Evolutionary conservation across 73 alveolate species (phyloP), one percentile per base, ranked within the genome.

Genomic region (Paramecium bursaria): DNA sequence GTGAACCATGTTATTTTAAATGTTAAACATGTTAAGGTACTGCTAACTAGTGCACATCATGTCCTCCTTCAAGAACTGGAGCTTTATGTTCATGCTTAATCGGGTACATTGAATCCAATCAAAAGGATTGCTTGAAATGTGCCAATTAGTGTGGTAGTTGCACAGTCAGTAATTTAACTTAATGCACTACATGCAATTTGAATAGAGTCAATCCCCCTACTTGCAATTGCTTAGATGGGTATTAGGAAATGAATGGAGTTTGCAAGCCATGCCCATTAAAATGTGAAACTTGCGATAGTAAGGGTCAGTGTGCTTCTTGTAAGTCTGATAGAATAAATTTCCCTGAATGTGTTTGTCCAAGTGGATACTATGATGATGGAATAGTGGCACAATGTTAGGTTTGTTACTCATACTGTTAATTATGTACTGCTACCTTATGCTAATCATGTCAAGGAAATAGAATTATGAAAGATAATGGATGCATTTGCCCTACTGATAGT

Each of bases 201-300:
- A 25, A 42, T 25, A 31, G 82, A 67, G 6, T 21, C 14, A 21
- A 67, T 39, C 22, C 26, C 19, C 82, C 82, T 7, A 39, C 33
- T 11, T 67, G 82, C n/a, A 9, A 53, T 39, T 67, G 82, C 21
- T 4, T 3, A 35, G 35, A 14, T 39, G 82, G 82, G 3, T 39
- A 5, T 11, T 67, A 35, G 33, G 82, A 67, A 23, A 57, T 53
- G 6, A 7, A 44, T 1, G 17, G 22, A 14, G 44, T 39, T 67
- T 67, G 82, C 21, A 15, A 4, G 19, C 60, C 82, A 10, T 67
- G 82, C 21, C 47, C 17, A 0, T 13, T 21, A 19, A 67, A 67
- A 67, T 67, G 82, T 39, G 53, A 53, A 35, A 35, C 82, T 10
- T 67, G 82, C 22, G 44, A 17, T 25, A 46, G 17, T n/a, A 6